Conservation (phyloP, 495 filamentous ascomycete genomes). For the Penicillium pulvis region DNA sequence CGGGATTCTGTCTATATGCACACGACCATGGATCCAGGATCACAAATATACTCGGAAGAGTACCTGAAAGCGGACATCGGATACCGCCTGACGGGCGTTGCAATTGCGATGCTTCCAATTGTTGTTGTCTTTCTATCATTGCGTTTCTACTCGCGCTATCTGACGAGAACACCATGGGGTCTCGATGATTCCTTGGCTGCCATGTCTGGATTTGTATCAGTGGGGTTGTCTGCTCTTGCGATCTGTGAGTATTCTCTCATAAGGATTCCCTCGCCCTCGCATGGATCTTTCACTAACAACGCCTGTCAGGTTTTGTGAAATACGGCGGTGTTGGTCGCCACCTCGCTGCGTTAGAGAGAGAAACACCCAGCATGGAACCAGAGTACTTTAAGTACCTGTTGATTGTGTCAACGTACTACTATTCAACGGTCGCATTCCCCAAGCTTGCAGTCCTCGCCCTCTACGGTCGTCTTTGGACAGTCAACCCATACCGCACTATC, state of each 20-base stretch:
- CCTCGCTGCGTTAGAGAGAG: background rate
- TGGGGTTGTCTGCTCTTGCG: constrained; percentile 2
- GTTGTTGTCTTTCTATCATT: background rate
- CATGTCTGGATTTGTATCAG: background rate
- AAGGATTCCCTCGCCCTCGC: background rate
- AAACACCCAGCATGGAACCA: background rate
- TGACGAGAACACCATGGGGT: constrained; percentile 1
- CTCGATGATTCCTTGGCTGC: background rate
- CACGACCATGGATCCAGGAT: background rate
- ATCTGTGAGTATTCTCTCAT: background rate
- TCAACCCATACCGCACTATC: constrained; percentile 2
- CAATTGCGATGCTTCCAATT: background rate
- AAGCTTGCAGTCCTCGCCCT: background rate
- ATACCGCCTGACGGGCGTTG: background rate
- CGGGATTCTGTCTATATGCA: background rate
- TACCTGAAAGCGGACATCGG: background rate
- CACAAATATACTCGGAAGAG: background rate
- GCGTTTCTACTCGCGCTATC: constrained; percentile 1
- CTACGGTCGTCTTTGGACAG: constrained; percentile 2
- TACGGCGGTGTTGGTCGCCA: constrained; percentile 4
- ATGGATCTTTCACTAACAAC: background rate
- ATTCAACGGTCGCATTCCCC: background rate
- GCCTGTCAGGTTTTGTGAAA: background rate
- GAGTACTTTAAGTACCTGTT: background rate
- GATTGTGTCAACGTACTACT: background rate